Conservation (phyloP, 495 filamentous ascomycete species). For the Penicillium pancosmium region DNA sequence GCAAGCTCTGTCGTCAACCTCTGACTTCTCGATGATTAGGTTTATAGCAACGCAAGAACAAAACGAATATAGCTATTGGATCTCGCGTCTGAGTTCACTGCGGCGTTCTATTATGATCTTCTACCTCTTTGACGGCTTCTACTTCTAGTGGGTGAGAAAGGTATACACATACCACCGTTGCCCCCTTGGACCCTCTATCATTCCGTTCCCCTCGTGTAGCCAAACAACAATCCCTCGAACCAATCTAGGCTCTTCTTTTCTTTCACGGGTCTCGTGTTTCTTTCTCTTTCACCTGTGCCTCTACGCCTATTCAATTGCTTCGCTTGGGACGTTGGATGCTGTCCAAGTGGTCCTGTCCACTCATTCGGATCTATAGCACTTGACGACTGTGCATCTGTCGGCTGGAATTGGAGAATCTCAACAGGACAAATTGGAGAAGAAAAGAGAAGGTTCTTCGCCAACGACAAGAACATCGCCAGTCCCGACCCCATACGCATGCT, state of each 20-base stretch:
- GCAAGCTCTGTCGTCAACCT: not conserved
- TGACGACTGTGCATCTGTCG: slow-evolving; percentile 13
- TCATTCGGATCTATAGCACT: slow-evolving; percentile 27
- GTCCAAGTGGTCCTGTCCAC: slow-evolving; percentile 32
- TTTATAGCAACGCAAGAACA: not conserved
- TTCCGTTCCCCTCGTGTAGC: slow-evolving; percentile 28
- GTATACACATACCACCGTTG: slow-evolving; percentile 30
- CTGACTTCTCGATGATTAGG: not conserved
- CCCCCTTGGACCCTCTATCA: slow-evolving; percentile 27
- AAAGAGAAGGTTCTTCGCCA: not conserved
- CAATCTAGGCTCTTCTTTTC: slow-evolving; percentile 35
- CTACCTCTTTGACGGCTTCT: not conserved
- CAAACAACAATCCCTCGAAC: slow-evolving; percentile 30
- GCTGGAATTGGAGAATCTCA: not conserved
- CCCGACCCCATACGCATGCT: not conserved
- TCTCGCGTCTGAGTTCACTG: not conserved
- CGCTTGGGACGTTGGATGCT: slow-evolving; percentile 31
- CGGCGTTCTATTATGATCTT: not conserved
- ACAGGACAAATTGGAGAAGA: not conserved
- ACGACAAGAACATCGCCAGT: not conserved
- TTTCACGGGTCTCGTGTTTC: slow-evolving; percentile 14
- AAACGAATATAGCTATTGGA: not conserved
- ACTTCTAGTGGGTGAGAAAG: not conserved
- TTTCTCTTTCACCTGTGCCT: slow-evolving; percentile 14
- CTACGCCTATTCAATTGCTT: slow-evolving; percentile 20